Base-by-base conservation (phyloP, 768 basidiomycete species). In the Lactarius quietus region DNA sequence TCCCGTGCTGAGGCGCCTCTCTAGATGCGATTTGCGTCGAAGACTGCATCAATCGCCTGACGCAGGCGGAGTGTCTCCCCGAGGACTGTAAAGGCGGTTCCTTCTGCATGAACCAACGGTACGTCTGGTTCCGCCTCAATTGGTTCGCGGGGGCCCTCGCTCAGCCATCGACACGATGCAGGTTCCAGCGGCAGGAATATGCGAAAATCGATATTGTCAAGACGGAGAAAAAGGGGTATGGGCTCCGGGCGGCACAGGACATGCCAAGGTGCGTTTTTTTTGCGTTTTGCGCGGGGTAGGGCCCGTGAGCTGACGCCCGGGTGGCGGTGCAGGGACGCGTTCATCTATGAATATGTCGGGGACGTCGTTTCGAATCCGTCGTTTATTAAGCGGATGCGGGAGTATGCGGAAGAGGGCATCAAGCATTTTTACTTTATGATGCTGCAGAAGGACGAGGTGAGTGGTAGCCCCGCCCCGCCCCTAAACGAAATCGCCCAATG, bases 361-460 rank as follows among this genome's bases (percentile, higher is more conserved):
- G 97, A 99, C 68, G 94, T 99, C 26, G 92, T 99, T 70, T 89
- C 85, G 64, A 90, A 93, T 39, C 78, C 80, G 14, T 88, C 90
- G 18, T 97, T 99, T 75, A 85, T 90, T 77, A 93, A 92, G 75
- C 87, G 96, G 35, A 98, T 99, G 93, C 85, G 90, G 43, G 88
- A 89, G 10, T 99, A 99, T 74, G 95, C 86, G 2, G 85, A 88
- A 51, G 93, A 97, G 74, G 96, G 96, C 20, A 94, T 98, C 69
- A 82, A 85, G 59, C 97, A 98, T 75, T 99, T 98, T 71, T 99
- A 98, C 78, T 99, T 99, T 75, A 99, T 98, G 97, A 95, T 96
- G 91, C 77, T 99, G 64, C 97, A 99, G 78, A 94, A 92, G 73
- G 95, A 96, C 70, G 95, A 98, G 84, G 95, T 94, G 70, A 33